Evolutionary conservation across 805 yeast species (phyloP), one percentile per base, ranked within the genome.

Genomic region (Myxozyma kluyveri): DNA sequence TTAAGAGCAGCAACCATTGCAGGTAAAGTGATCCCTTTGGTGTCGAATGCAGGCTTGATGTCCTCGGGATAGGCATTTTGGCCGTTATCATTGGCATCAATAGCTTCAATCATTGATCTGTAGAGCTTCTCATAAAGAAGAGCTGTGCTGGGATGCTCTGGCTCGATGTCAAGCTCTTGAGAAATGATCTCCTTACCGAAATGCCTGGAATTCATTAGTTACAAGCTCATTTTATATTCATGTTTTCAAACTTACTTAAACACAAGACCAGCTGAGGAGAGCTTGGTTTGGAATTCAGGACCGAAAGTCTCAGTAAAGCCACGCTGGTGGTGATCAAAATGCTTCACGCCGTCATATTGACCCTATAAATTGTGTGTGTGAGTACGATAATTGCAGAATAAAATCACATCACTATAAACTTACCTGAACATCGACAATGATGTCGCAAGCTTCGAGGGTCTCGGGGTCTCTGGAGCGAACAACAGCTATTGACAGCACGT

Each of bases 31-130:
- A 88, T 83, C 61, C 82, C 81, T 61, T 78, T 78, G 64, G 85
- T 89, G 60, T 78, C 78, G 74, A 88, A 93, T 56, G 74, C 77
- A 42, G 87, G 83, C 57, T 74, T 73, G 31, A 76, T 73, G 24
- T 76, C 79, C 43, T 76, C 78, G 3, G 77, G 79, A 64, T 81
- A 87, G 62, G 86, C 83, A 66, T 78, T 77, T 57, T 91, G 80
- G 64, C 99, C 99, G 65, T 93, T 93, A 69, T 93, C 99, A 65
- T 90, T 88, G 50, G 97, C 99, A 70, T 90, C 99, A 31, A 93
- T 76, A 7, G 96, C 83, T 70, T 93, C 98, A 53, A 93, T 74
- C 63, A 93, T 88, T 57, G 85, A 91, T 52, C 79, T 78, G 73
- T 93, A 93, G n/a, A 91, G 74, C 67, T 86, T 86, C 36, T 75